Conservation (phyloP, 108 stramenopile species). For the Cyclotella choctawhatcheeana region DNA sequence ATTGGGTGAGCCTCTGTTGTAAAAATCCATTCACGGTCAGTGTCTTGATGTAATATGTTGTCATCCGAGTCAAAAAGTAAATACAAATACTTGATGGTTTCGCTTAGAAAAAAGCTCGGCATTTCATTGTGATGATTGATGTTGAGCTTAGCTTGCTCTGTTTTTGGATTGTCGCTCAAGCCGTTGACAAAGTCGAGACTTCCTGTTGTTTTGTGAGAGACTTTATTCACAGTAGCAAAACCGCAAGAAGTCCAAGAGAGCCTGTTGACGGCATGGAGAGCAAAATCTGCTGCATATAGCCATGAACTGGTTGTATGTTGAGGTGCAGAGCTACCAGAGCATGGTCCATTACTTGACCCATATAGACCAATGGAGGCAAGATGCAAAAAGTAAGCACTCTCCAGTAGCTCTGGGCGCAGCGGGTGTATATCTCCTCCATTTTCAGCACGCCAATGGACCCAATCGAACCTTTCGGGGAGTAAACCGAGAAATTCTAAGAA, state of each 20-base stretch:
- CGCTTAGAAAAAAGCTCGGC: conserved; percentile 96
- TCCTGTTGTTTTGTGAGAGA: conserved; percentile 62
- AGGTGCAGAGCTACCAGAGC: conserved; percentile 12
- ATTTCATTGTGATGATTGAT: conserved; percentile 84
- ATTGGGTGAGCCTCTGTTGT: conserved; percentile 98
- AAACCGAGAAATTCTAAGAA: conserved; percentile 81
- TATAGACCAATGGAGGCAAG: conserved; percentile 66
- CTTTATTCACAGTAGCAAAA: conserved; percentile 62
- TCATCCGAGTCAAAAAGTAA: conserved; percentile 89
- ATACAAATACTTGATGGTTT: conserved; percentile 97
- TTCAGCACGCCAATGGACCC: conserved; percentile 67
- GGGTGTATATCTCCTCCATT: conserved; percentile 65
- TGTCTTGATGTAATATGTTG: conserved; percentile 73
- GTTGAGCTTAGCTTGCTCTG: conserved; percentile 21
- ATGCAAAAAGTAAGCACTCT: conserved; percentile 87
- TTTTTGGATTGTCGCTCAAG: conserved; percentile 18
- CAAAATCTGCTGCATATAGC: conserved; percentile 82
- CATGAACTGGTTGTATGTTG: conserved; percentile 62
- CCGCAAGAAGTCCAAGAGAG: conserved; percentile 60
- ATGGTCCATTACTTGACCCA: conserved; percentile 41
- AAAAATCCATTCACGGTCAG: conserved; percentile 83
- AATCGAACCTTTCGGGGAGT: conserved; percentile 90
- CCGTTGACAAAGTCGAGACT: conserved; percentile 29
- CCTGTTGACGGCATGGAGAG: conserved; percentile 50
- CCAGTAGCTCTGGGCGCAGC: conserved; percentile 92